Conservation (phyloP, 305 asterid genomes). For the Withania somnifera region DNA sequence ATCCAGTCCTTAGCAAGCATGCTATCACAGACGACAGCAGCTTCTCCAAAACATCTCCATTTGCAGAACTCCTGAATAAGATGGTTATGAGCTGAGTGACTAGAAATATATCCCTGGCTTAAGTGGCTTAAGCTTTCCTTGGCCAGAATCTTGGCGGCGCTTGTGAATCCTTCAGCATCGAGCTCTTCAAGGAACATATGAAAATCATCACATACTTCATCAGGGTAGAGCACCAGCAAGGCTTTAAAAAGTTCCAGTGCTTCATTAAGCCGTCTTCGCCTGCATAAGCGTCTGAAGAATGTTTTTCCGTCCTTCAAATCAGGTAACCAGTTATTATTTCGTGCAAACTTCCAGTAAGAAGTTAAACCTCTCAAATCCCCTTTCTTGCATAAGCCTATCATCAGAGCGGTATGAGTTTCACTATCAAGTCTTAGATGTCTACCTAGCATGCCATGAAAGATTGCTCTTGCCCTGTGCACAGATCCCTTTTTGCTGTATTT, state of each 20-base stretch:
- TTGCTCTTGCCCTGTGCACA: conserved; percentile 30
- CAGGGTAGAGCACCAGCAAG: conserved; percentile 15
- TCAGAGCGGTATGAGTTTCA: conserved; percentile 36
- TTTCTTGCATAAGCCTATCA: conserved; percentile 42
- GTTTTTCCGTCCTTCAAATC: conserved; percentile 32
- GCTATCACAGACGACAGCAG: conserved; percentile 26
- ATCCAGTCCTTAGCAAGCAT: conserved; percentile 35
- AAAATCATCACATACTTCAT: conserved; percentile 13
- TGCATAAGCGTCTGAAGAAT: conserved; percentile 39
- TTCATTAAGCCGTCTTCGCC: conserved; percentile 35
- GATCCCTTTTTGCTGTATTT: conserved; percentile 45
- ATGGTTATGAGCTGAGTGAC: conserved; percentile 27
- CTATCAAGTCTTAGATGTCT: conserved; percentile 33
- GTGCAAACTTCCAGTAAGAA: conserved; percentile 31
- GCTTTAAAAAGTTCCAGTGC: conserved; percentile 49
- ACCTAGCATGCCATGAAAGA: conserved; percentile 46
- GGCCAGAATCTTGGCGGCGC: conserved; percentile 29
- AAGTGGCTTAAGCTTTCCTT: conserved; percentile 29
- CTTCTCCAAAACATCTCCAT: conserved; percentile 46
- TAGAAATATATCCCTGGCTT: conserved; percentile 12
- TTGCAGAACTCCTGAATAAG: conserved; percentile 40
- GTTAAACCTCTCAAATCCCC: conserved; percentile 40
- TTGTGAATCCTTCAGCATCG: conserved; percentile 38
- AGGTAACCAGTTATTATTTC: conserved; percentile 51
- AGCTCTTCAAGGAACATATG: conserved; percentile 34